Percentiles rank a stretch among this genome's conserved stretches.
These are phyloP conservation scores for Syncephalastrum sp. DNA, from an alignment of 371 early-diverging fungal species.

Conservation along the genomic window DNA sequence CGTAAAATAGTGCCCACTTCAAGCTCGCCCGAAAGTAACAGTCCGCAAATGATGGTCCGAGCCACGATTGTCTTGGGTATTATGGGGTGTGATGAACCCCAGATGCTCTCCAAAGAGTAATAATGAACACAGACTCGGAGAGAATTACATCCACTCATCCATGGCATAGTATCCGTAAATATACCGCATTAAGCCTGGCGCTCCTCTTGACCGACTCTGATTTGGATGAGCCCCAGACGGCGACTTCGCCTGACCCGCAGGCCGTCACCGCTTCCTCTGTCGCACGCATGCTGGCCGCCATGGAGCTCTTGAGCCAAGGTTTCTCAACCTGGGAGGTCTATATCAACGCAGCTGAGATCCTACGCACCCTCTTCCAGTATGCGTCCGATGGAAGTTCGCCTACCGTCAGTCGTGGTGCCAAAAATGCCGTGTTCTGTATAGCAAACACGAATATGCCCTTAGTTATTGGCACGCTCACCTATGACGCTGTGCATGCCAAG, in stretches of 20 bases:
- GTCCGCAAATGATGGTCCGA: constrained; percentile 67
- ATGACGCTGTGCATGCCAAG: constrained; percentile 75
- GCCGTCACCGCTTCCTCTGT: constrained; percentile 54
- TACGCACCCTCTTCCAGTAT: constrained; percentile 66
- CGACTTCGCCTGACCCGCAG: constrained; percentile 1
- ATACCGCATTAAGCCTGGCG: constrained; percentile 59
- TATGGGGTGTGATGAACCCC: constrained; percentile 63
- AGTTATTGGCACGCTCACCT: constrained; percentile 72
- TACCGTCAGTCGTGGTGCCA: constrained; percentile 55
- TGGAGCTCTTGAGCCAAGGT: constrained; percentile 78
- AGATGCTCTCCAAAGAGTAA: constrained; percentile 46
- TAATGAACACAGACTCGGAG: not conserved
- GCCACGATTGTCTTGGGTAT: constrained; percentile 76
- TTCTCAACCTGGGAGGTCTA: constrained; percentile 80
- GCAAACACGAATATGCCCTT: constrained; percentile 66
- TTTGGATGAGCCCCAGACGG: constrained; percentile 23
- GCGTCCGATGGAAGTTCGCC: constrained; percentile 41
- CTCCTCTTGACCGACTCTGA: constrained; percentile 49
- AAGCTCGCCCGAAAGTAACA: constrained; percentile 37
- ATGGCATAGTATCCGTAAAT: constrained; percentile 40
- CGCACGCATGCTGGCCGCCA: constrained; percentile 64
- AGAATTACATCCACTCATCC: not conserved
- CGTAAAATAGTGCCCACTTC: constrained; percentile 60
- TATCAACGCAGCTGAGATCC: constrained; percentile 68
- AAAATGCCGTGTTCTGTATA: constrained; percentile 74